Conservation (phyloP, 169 alveolate genomes). For the Cyclospora cayetanensis region DNA sequence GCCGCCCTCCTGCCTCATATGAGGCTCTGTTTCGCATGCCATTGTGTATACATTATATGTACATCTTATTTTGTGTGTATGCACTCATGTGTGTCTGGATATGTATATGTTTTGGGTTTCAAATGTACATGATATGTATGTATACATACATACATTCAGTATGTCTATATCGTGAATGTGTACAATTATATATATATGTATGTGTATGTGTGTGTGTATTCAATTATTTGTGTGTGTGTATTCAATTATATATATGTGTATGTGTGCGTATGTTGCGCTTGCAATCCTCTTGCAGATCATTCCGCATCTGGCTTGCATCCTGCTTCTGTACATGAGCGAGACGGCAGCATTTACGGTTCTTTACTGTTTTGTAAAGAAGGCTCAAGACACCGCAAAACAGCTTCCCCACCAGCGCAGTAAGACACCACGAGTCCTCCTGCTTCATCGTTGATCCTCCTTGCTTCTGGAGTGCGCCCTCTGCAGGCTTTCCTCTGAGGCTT, state of each 20-base stretch:
- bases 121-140: neutral
- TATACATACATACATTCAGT: neutral
- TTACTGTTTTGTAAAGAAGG: conserved; percentile 42
- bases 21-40: too few relatives aligned
- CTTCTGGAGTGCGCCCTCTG: too few relatives aligned
- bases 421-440: neutral
- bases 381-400: conserved; percentile 17
- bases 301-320: conserved; percentile 68
- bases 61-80: neutral
- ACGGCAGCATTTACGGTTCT: conserved; percentile 60
- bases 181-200: neutral
- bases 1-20: too few relatives aligned
- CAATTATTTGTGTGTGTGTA: too few relatives aligned
- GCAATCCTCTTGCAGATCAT: neutral
- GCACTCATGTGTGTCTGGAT: neutral
- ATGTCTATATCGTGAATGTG: neutral
- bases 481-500: too few relatives aligned
- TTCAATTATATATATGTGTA: neutral
- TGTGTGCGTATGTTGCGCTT: neutral
- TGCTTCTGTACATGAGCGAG: conserved; percentile 68
- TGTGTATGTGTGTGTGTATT: neutral
- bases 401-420: neutral
- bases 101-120: neutral
- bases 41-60: too few relatives aligned
- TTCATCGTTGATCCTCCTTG: too few relatives aligned